Conservation (phyloP, 2,329 filamentous ascomycete genomes). For the Cercospora janseana region DNA sequence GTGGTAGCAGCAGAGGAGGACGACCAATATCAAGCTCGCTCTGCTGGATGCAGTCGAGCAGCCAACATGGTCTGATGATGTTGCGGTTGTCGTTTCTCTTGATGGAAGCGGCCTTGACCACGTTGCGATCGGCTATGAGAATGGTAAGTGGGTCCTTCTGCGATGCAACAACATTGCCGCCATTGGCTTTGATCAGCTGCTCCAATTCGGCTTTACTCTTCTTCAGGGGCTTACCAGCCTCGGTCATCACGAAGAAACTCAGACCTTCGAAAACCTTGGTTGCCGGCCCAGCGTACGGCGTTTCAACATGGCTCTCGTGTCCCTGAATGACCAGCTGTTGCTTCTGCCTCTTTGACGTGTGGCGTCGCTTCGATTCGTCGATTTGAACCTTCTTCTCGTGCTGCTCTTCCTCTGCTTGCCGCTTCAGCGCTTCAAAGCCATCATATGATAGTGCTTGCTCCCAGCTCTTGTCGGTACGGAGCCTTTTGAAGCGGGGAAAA, state of each 20-base stretch:
- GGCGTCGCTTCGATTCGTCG: slow-evolving; percentile 62
- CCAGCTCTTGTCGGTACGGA: slow-evolving; percentile 85
- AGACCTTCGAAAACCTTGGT: slow-evolving; percentile 71
- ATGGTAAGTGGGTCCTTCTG: slow-evolving; percentile 64
- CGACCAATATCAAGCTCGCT: slow-evolving; percentile 50
- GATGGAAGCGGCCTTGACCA: slow-evolving; percentile 78
- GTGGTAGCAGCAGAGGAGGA: slow-evolving; percentile 61
- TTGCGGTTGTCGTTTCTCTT: slow-evolving; percentile 69
- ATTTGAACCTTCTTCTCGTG: slow-evolving; percentile 74
- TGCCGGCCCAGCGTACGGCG: slow-evolving; percentile 56
- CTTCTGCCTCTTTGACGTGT: slow-evolving; percentile 57
- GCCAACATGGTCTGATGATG: slow-evolving; percentile 77
- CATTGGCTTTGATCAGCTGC: slow-evolving; percentile 75
- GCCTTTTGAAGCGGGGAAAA: slow-evolving; percentile 82
- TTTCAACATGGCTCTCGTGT: slow-evolving; percentile 53
- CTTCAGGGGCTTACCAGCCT: slow-evolving; percentile 66
- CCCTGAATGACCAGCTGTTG: slow-evolving; percentile 75
- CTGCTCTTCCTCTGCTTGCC: slow-evolving; percentile 66
- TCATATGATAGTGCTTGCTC: slow-evolving; percentile 72
- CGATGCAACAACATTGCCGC: slow-evolving; percentile 75
- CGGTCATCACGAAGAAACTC: slow-evolving; percentile 78
- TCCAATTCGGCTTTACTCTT: slow-evolving; percentile 78
- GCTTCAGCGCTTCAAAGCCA: slow-evolving; percentile 72
- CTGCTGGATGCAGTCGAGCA: slow-evolving; percentile 74
- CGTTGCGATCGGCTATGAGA: slow-evolving; percentile 73